These are phyloP conservation scores for Tausonia pullulans DNA, from an alignment of 1,284 basidiomycete species.

Conservation along the genomic window DNA sequence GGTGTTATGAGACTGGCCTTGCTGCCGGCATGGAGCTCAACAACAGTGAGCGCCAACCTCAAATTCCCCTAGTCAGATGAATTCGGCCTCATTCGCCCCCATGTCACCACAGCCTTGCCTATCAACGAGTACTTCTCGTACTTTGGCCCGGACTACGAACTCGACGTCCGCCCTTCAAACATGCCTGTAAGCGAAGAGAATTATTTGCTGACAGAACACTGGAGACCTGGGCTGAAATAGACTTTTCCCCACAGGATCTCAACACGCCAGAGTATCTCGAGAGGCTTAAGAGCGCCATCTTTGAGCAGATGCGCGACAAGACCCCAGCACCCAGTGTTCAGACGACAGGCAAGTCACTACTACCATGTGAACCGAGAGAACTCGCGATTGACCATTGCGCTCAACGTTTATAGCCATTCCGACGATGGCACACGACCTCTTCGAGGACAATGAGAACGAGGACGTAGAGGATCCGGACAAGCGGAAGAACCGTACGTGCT, in stretches of 20 bases:
- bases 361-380: neutral
- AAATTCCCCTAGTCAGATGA: neutral
- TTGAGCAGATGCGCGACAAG: slow-evolving; percentile 76
- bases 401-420: slow-evolving; percentile 52
- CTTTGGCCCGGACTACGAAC: slow-evolving; percentile 92
- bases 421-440: slow-evolving; percentile 64
- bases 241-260: slow-evolving; percentile 50
- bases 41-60: slow-evolving; percentile 44
- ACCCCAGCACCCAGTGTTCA: slow-evolving; percentile 84
- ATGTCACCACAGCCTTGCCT: slow-evolving; percentile 57
- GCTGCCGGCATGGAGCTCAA: slow-evolving; percentile 91
- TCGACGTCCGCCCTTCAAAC: slow-evolving; percentile 94
- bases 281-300: slow-evolving; percentile 80
- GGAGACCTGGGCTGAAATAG: no score
- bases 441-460: slow-evolving; percentile 68
- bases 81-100: neutral
- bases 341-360: slow-evolving; percentile 54
- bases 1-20: slow-evolving; percentile 96
- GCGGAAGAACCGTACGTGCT: slow-evolving; percentile 49
- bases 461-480: slow-evolving; percentile 64
- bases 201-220: no score
- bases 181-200: slow-evolving; percentile 40
- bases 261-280: slow-evolving; percentile 89
- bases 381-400: neutral
- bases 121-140: slow-evolving; percentile 99